A percentile compares a stretch with the other conserved stretches of the same genome.
These are phyloP conservation scores for Paraleonurus japonicus DNA, from an alignment of 257 asterid species.

Conservation along the genomic window DNA sequence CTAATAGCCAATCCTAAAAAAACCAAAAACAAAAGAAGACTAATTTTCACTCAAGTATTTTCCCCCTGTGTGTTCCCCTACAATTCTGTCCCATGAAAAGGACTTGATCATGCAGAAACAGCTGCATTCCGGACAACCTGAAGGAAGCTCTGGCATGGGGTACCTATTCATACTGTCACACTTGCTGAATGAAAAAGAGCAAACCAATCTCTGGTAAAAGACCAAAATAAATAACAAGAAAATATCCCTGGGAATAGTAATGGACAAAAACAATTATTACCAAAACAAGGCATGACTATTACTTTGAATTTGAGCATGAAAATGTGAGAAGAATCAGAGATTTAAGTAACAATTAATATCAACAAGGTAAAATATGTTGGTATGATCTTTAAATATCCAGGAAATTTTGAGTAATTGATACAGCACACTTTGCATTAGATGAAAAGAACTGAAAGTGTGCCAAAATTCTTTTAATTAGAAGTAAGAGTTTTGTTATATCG, in stretches of 20 bases:
- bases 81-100: constrained; percentile 21
- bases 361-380: not conserved
- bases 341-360: not conserved
- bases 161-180: constrained; percentile 4
- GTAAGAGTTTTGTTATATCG: not conserved
- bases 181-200: not conserved
- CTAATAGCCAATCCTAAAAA: too few species aligned
- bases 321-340: not conserved
- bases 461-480: not conserved
- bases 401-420: not conserved
- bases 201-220: not conserved
- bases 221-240: not conserved
- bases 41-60: not conserved
- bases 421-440: not conserved
- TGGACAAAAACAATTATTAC: not conserved
- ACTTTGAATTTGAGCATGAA: not conserved
- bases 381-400: not conserved
- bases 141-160: not conserved
- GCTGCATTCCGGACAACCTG: constrained; percentile 26
- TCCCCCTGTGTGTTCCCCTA: not conserved
- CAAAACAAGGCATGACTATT: not conserved
- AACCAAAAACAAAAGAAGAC: not conserved
- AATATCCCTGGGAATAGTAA: not conserved
- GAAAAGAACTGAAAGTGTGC: not conserved
- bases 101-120: constrained; percentile 25